Evolutionary conservation across 176 grass and related monocot species (phyloP).

Genomic region (Chrysopogon serrulatus): DNA sequence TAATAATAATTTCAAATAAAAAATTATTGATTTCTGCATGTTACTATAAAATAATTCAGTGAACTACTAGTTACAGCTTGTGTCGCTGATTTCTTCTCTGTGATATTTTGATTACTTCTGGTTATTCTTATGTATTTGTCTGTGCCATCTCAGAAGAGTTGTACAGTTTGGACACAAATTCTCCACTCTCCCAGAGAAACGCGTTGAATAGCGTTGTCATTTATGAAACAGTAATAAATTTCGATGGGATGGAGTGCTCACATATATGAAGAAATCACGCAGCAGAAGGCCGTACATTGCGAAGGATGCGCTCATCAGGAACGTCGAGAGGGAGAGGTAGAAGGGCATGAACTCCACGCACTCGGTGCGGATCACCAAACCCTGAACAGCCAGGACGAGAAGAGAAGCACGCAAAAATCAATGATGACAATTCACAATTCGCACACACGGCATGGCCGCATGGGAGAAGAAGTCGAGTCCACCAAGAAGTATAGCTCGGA

Average conservation of each 20-base stretch:
- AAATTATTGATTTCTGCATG: neutral
- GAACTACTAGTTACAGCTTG: neutral
- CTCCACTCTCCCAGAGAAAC: neutral
- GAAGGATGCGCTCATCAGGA: constrained; percentile 68
- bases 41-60: neutral
- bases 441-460: neutral
- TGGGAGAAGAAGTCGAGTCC: neutral
- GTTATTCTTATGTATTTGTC: neutral
- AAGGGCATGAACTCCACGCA: constrained; percentile 96
- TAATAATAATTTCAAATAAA: neutral
- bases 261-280: constrained; percentile 73
- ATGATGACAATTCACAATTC: neutral
- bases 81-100: neutral
- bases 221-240: neutral
- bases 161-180: neutral
- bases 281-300: constrained; percentile 59
- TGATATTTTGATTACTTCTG: neutral
- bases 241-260: constrained; percentile 13
- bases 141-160: neutral
- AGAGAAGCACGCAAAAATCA: neutral
- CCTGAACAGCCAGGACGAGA: constrained; percentile 27
- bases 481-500: neutral
- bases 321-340: constrained; percentile 69
- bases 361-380: constrained; percentile 72
- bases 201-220: neutral